Base-by-base conservation (phyloP, 2,329 filamentous ascomycete genomes). In the Dissoconium aciculare region DNA sequence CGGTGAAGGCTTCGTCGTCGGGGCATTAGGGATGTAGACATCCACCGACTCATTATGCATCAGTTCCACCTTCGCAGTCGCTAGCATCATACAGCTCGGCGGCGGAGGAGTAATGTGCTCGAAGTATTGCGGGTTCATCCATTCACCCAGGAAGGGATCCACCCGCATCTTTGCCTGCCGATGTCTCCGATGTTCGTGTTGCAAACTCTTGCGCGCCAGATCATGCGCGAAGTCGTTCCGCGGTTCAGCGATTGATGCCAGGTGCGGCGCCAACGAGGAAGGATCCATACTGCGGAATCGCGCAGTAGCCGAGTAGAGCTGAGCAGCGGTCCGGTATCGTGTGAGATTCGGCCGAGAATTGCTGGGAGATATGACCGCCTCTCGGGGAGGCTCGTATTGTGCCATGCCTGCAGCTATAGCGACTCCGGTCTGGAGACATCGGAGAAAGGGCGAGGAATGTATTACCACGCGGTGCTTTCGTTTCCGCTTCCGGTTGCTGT, bases 141-240 rank as follows among this genome's bases (percentile, higher is more conserved):
- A 98, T 63, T 98, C 89, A 28, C 89, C 87, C 0, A 98, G 66
- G 50, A 91, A 94, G 0, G 85, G 78, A 56, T 98, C 89, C 4
- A 98, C 67, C 1, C 89, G 78, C 28, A 98, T 58, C 6, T 74
- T 64, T 3, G 70, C 61, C 40, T 71, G 78, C 9, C 44, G 36
- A 36, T 49, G 39, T 11, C 54, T 46, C 15, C 54, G 53, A 4
- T 51, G 53, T 17, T 50, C 47, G n/a, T n/a, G n/a, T 9, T 48
- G 48, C 12, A 52, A 32, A 5, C 47, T 41, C 29, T 52, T 55
- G 12, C 52, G 37, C 8, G 47, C 46, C 19, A 50, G 35, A 15
- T 55, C 50, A 23, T 55, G 49, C 11, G 51, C 52, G 15, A 56
- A 47, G 32, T 58, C 53, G 32, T 55, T 44, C 21, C 50, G 47